Evolutionary conservation across 2,329 filamentous ascomycete species (phyloP).

Genomic region (Fusarium chaquense): DNA sequence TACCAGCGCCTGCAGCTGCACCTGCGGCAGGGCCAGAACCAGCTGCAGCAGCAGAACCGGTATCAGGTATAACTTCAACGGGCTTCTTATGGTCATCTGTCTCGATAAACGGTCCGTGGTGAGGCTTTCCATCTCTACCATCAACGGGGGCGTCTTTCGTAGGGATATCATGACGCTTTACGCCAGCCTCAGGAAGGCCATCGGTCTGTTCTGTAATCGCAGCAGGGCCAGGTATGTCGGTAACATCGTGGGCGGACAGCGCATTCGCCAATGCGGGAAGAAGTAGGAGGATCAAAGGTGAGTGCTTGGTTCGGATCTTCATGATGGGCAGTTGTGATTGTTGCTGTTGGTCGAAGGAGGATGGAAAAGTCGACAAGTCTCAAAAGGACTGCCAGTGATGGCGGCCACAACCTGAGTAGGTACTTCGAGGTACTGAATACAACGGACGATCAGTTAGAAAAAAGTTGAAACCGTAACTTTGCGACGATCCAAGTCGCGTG

Average conservation of each 20-base stretch:
- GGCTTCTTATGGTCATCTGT: slow-evolving; percentile 54
- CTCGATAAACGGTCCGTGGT: slow-evolving; percentile 84
- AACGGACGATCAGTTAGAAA: slow-evolving; percentile 2
- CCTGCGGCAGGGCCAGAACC: slow-evolving; percentile 7
- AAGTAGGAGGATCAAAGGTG: slow-evolving; percentile 70
- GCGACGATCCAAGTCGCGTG: slow-evolving; percentile 34
- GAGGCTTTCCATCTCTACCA: slow-evolving; percentile 92
- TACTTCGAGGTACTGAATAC: slow-evolving; percentile 3
- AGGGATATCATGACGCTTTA: slow-evolving; percentile 56
- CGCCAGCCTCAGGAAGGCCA: slow-evolving; percentile 42
- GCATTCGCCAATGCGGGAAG: slow-evolving; percentile 66
- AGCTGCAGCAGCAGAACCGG: slow-evolving; percentile 15
- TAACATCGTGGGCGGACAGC: slow-evolving; percentile 51
- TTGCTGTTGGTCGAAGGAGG: not conserved
- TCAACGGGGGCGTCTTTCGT: slow-evolving; percentile 89
- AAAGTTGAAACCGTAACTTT: slow-evolving; percentile 23
- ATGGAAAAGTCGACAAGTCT: slow-evolving; percentile 14
- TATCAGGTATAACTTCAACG: slow-evolving; percentile 41
- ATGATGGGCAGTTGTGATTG: slow-evolving; percentile 57
- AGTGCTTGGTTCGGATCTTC: slow-evolving; percentile 68
- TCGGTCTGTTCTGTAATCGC: slow-evolving; percentile 47
- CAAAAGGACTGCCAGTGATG: slow-evolving; percentile 23
- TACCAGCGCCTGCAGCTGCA: not conserved
- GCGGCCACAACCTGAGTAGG: slow-evolving; percentile 21
- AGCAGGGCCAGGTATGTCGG: slow-evolving; percentile 42